phyloP scores from a whole-genome alignment of 441 rosid species.

The Macaranga tanarius region DNA sequence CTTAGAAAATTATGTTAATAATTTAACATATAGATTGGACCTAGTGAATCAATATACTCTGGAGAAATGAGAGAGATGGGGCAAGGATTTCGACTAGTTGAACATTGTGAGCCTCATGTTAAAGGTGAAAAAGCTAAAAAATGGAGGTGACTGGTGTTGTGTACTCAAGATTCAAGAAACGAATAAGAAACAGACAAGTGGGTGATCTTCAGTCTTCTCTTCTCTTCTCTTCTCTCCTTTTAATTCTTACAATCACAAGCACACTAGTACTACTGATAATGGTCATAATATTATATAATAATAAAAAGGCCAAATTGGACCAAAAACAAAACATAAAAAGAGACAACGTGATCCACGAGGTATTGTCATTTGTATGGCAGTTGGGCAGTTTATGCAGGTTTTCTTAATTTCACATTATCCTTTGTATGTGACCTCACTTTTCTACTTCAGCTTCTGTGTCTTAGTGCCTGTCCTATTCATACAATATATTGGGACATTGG shows the following conservation, averaged over 20 bases:
- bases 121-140: neutral
- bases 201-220: no score
- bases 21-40: no score
- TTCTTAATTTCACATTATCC: no score
- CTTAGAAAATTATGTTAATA: no score
- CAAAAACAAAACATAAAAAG: neutral
- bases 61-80: neutral
- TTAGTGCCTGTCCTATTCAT: no score
- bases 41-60: neutral
- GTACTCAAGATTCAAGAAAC: neutral
- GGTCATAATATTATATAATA: neutral
- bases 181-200: neutral
- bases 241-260: neutral
- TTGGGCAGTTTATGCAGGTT: no score
- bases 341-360: constrained; percentile 11
- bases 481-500: no score
- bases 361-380: neutral
- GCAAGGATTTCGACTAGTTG: neutral
- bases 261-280: neutral
- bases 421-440: no score
- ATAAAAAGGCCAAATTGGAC: neutral
- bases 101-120: neutral
- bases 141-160: no score
- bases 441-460: no score
- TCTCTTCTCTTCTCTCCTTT: neutral